Evolutionary conservation across 805 yeast species (phyloP), one percentile per base, ranked within the genome.

Genomic region (Yarrowia sp.): DNA sequence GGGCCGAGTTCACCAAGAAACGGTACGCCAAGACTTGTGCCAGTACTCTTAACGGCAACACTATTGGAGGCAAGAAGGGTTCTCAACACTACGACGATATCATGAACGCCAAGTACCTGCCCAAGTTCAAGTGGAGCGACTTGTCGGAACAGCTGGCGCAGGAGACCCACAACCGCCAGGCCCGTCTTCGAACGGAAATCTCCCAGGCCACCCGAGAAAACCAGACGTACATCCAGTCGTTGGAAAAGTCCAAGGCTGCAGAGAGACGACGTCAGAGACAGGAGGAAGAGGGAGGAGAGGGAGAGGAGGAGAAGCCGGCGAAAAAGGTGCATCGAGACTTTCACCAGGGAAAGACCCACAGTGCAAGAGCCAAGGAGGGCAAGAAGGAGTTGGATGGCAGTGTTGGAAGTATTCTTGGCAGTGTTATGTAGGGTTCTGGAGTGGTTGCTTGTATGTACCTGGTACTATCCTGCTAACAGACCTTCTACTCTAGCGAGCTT

Each of bases 61-160:
- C 81, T 10, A 77, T 95, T 35, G 99, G 98, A 28, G 99, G 98
- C 41, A 91, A 87, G 72, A 95, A 95, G 76, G 88, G 95, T 2
- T 84, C 87, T 10, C 93, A 89, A 71, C 95, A 92, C 76, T 88
- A 95, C 72, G 99, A 95, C 75, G 99, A 95, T 78, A 87, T 95
- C 26, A 81, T 96, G 79, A 95, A 92, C 74, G 85, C 93, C 66
- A 93, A 90, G 75, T 95, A 95, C 71, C 79, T 95, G 67, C 86
- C 90, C 10, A 92, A 93, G 1, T 95, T 93, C 82, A 95, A 95
- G 73, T 95, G 99, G 99, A 82, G 88, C 65, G 96, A 95, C 72
- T 80, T 95, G 73, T 92, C 98, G 2, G 96, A 89, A 73, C 97
- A 93, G 73, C 89, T 93, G 68, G 92, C 97, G 2, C 84, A 84